A percentile compares a stretch with the other conserved stretches of the same genome.
Conservation (phyloP, 805 yeast genomes). For the Nakazawaea anatomiae region DNA sequence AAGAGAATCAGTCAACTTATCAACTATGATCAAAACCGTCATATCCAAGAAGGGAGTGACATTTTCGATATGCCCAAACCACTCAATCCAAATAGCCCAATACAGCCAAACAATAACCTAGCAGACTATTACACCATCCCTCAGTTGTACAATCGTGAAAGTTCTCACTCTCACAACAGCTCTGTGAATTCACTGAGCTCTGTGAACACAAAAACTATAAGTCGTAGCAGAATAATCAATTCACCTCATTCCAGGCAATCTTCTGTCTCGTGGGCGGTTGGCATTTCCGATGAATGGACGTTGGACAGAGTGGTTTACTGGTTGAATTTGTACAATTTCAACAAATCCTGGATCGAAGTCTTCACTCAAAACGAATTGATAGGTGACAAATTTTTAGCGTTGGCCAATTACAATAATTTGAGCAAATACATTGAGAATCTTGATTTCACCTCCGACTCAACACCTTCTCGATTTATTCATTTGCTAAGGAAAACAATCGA, state of each 20-base stretch:
- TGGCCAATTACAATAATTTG: conserved; percentile 56
- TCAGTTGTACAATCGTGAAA: neutral
- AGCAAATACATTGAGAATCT: conserved; percentile 27
- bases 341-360: conserved; percentile 65
- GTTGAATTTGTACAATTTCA: conserved; percentile 65
- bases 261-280: conserved; percentile 39
- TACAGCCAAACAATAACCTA: neutral
- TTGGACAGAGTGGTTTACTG: conserved; percentile 59
- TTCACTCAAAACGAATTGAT: conserved; percentile 52
- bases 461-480: conserved; percentile 54
- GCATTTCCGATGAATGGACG: conserved; percentile 64
- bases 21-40: neutral
- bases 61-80: neutral
- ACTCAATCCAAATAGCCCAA: neutral
- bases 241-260: conserved; percentile 13
- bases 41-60: neutral
- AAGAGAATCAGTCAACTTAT: neutral
- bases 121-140: neutral
- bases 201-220: neutral
- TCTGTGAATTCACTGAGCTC: conserved; percentile 5
- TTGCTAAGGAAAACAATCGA: conserved; percentile 39
- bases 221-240: neutral
- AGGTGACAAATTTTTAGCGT: conserved; percentile 58
- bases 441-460: conserved; percentile 40
- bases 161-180: conserved; percentile 5